Evolutionary conservation across 805 yeast genomes (phyloP), one percentile per base, ranked within the genome.

Genomic region (Ogataea zsoltii): DNA sequence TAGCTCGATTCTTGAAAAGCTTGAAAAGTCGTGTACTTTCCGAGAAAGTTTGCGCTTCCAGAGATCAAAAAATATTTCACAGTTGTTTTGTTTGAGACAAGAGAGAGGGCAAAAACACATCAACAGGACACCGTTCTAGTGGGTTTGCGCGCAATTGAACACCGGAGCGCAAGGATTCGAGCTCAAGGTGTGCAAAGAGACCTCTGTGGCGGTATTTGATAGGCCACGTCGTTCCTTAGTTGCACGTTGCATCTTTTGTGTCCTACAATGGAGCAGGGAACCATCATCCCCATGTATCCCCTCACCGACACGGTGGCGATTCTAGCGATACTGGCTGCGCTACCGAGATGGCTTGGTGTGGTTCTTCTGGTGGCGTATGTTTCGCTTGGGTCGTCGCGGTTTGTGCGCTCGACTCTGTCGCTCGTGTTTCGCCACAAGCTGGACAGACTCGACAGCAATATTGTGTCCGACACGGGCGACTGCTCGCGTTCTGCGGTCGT

Each of bases 311-410:
- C 67, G 0, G 48, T 63, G 35, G 60, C 66, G 9, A 46, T 60
- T 6, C 54, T 63, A 3, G 42, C 61, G n/a, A 47, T 65, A 3
- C 43, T 65, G 3, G 43, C 52, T 23, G 48, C 59, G 6, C 38
- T 64, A 3, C 69, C 69, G 3, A 50, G 53, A 38, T 65, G 61
- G 58, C 29, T 61, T 6, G 57, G 65, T 28, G 49, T 54, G 3
- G 31, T 54, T 9, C 35, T 53, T 2, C 44, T 62, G 17, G 28
- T 53, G 1, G 13, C 54, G 6, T 62, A 61, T 35, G 49, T 54
- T 6, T 48, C 58, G 11, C 33, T 63, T n/a, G 62, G 66, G 2
- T 54, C 58, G 18, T 53, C 60, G 1, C 51, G 56, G 13, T 51
- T 61, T 34, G 50, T 63, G 12, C 58, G 62, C n/a, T 53, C 60